Conservation (phyloP, 2,329 filamentous ascomycete genomes). For the Teratosphaeria gauchensis region DNA sequence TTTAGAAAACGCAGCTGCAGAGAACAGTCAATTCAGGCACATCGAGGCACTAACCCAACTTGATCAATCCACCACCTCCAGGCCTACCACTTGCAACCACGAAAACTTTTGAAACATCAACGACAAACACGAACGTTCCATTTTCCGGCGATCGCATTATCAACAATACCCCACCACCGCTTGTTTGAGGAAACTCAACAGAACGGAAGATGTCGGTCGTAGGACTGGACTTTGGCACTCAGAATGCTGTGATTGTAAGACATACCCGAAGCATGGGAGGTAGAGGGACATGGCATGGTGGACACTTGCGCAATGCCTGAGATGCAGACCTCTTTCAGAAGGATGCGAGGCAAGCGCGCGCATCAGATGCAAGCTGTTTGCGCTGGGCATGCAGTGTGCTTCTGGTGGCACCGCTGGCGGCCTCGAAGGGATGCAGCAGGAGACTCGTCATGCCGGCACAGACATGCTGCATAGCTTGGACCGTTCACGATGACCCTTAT, state of each 20-base stretch:
- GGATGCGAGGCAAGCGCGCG: not conserved
- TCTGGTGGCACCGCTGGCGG: not conserved
- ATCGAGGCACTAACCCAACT: not conserved
- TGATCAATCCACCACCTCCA: not conserved
- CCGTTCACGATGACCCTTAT: not conserved
- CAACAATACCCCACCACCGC: not conserved
- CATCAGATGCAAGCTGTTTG: not conserved
- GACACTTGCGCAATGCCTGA: not conserved
- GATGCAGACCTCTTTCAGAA: not conserved
- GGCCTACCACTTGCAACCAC: not conserved
- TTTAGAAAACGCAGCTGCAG: not conserved
- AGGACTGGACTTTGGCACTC: conserved; percentile 75
- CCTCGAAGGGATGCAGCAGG: not conserved
- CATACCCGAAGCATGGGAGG: conserved; percentile 11
- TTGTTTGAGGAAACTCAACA: not conserved
- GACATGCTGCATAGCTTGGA: not conserved
- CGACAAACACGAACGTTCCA: not conserved
- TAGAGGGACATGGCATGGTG: not conserved
- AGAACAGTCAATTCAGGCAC: not conserved
- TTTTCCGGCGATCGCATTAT: not conserved
- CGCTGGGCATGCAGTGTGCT: not conserved
- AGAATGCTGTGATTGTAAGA: conserved; percentile 84
- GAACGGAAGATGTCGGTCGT: conserved; percentile 8
- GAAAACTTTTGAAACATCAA: not conserved
- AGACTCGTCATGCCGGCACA: not conserved